Percentiles rank a stretch among this genome's conserved stretches.
Conservation (phyloP, 2,329 filamentous ascomycete genomes). For the Mycosphaerella arachidis region DNA sequence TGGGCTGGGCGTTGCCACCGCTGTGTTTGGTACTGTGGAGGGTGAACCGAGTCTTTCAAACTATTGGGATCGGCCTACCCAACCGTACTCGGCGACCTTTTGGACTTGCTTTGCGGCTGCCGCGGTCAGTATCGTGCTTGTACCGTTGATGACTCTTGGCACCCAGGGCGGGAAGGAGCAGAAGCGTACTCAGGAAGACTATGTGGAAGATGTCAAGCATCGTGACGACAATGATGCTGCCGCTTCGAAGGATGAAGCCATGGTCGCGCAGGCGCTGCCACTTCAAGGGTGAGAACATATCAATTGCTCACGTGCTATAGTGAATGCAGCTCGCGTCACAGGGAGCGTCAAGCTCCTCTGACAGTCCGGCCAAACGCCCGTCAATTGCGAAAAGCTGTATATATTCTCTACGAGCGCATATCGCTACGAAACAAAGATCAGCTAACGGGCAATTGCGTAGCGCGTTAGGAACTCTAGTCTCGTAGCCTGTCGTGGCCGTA, state of each 20-base stretch:
- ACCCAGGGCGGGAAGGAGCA: constrained; percentile 46
- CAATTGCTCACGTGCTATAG: neutral
- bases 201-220: too few relatives aligned
- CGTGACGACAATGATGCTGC: neutral
- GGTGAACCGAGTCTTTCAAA: constrained; percentile 32
- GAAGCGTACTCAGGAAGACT: neutral
- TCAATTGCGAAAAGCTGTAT: too few relatives aligned
- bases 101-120: constrained; percentile 48
- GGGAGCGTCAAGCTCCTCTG: too few relatives aligned
- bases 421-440: too few relatives aligned
- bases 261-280: neutral
- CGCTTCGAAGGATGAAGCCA: neutral
- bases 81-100: constrained; percentile 51
- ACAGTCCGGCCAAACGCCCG: too few relatives aligned
- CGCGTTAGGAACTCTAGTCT: too few relatives aligned
- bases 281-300: neutral
- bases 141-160: constrained; percentile 51
- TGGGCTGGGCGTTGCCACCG: constrained; percentile 59
- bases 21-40: constrained; percentile 50
- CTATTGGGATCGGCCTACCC: constrained; percentile 42
- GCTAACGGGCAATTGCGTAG: too few relatives aligned
- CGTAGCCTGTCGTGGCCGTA: too few relatives aligned
- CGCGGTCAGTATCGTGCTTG: constrained; percentile 42
- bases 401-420: too few relatives aligned
- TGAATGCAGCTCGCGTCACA: neutral